These are phyloP conservation scores for Aspergillus tubingensis DNA, from an alignment of 2,329 filamentous ascomycete genomes.

Conservation along the genomic window DNA sequence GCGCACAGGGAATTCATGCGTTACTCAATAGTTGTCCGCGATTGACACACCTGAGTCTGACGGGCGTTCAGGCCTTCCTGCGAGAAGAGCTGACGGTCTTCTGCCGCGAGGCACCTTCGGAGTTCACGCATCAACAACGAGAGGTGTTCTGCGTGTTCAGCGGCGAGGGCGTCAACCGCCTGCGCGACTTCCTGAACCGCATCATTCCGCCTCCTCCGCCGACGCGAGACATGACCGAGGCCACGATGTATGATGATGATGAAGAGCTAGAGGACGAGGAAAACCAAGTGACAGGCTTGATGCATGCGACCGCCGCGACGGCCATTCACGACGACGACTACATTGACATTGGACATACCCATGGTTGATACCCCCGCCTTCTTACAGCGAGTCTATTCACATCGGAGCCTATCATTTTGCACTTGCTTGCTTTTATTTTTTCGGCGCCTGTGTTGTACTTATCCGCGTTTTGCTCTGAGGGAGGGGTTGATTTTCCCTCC, in stretches of 20 bases:
- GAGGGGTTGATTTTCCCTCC: background rate
- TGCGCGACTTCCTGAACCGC: slow-evolving; percentile 75
- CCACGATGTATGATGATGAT: slow-evolving; percentile 48
- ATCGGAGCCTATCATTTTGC: slow-evolving; percentile 8
- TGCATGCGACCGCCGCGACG: slow-evolving; percentile 44
- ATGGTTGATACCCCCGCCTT: slow-evolving; percentile 38
- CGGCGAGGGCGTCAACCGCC: slow-evolving; percentile 73
- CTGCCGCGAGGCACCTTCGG: slow-evolving; percentile 81
- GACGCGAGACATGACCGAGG: slow-evolving; percentile 37
- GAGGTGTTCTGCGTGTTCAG: slow-evolving; percentile 98
- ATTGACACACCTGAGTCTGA: slow-evolving; percentile 90
- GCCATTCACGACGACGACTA: slow-evolving; percentile 46
- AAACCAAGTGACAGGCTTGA: slow-evolving; percentile 43
- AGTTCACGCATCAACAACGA: slow-evolving; percentile 94
- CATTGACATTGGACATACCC: slow-evolving; percentile 38
- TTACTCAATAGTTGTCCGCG: slow-evolving; percentile 89
- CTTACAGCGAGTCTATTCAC: slow-evolving; percentile 21
- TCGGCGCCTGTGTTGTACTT: background rate
- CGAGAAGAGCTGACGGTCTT: slow-evolving; percentile 80
- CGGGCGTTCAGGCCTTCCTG: slow-evolving; percentile 91
- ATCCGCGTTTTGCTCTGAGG: background rate
- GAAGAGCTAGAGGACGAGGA: slow-evolving; percentile 48
- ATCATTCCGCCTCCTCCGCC: slow-evolving; percentile 30
- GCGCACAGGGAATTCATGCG: slow-evolving; percentile 75
- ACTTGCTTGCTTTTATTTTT: slow-evolving; percentile 9